Evolutionary conservation across 2,329 filamentous ascomycete genomes (phyloP).

Genomic region (Didymella sp.): DNA sequence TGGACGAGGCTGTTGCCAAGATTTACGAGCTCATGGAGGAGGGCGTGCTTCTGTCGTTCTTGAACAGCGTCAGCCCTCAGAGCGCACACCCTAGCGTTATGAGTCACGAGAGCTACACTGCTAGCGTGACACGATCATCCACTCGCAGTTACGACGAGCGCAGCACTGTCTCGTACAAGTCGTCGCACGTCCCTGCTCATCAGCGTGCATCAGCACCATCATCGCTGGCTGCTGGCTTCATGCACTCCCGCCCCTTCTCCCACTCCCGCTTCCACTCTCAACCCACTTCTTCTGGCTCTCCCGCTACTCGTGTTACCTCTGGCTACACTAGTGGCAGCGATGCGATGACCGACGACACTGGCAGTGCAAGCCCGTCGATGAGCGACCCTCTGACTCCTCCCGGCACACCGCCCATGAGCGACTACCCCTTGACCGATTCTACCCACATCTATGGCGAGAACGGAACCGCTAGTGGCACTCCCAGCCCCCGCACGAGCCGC

Average conservation of each 20-base stretch:
- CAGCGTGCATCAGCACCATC: constrained; percentile 51
- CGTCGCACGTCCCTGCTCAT: constrained; percentile 41
- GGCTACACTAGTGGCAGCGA: constrained; percentile 53
- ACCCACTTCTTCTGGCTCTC: constrained; percentile 43
- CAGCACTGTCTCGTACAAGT: constrained; percentile 38
- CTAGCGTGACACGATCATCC: constrained; percentile 47
- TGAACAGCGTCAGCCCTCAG: constrained; percentile 69
- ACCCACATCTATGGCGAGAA: constrained; percentile 47
- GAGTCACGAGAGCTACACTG: constrained; percentile 53
- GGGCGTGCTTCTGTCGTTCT: constrained; percentile 89
- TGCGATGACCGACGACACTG: constrained; percentile 68
- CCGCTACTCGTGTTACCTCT: constrained; percentile 37
- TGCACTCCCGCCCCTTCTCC: constrained; percentile 45
- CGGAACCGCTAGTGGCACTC: constrained; percentile 43
- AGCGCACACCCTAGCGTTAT: constrained; percentile 51
- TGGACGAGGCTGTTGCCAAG: constrained; percentile 84
- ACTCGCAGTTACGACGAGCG: constrained; percentile 53
- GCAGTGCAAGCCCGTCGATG: constrained; percentile 57
- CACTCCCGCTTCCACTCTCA: constrained; percentile 50
- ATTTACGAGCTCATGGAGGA: constrained; percentile 98
- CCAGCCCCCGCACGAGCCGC: constrained; percentile 48
- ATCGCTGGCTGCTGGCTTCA: constrained; percentile 48
- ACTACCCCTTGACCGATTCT: constrained; percentile 56
- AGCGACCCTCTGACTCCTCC: constrained; percentile 76
- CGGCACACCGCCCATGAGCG: constrained; percentile 73